Evolutionary conservation across 2,329 filamentous ascomycete genomes (phyloP).

Genomic region (Fusarium xyrophilum): DNA sequence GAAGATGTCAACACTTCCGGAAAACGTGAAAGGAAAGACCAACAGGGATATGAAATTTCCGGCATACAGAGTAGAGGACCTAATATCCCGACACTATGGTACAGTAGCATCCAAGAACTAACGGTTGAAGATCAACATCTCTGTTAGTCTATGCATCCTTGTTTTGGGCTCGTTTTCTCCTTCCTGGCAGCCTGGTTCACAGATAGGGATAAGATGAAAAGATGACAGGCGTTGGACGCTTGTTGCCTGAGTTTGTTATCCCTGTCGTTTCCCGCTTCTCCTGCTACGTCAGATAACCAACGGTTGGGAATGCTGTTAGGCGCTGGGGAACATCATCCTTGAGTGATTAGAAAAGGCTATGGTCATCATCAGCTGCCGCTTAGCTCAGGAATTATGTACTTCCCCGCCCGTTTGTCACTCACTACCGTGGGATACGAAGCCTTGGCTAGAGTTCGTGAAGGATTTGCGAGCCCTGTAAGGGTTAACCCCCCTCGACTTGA

Average conservation of each 20-base stretch:
- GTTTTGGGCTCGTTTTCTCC: neutral
- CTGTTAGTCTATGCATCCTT: neutral
- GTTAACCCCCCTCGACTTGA: neutral
- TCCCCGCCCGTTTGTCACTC: neutral
- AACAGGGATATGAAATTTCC: conserved; percentile 1
- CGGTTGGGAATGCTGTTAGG: conserved; percentile 4
- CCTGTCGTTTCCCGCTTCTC: neutral
- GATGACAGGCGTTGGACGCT: neutral
- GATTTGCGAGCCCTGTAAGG: neutral
- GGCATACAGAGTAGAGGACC: neutral
- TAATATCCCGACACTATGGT: neutral
- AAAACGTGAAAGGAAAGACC: neutral
- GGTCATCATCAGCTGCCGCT: conserved; percentile 1
- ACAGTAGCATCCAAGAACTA: conserved; percentile 5
- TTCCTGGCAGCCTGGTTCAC: neutral
- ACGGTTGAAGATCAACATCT: conserved; percentile 20
- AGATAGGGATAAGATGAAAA: neutral
- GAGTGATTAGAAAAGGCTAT: neutral
- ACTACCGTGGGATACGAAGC: neutral
- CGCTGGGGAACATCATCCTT: neutral
- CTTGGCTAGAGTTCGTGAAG: neutral
- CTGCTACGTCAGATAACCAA: neutral
- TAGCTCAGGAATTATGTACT: neutral
- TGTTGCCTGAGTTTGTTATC: neutral
- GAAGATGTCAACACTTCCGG: neutral